Evolutionary conservation across 805 yeast genomes (phyloP), one percentile per base, ranked within the genome.

Genomic region (Jamesozyma gamospora): DNA sequence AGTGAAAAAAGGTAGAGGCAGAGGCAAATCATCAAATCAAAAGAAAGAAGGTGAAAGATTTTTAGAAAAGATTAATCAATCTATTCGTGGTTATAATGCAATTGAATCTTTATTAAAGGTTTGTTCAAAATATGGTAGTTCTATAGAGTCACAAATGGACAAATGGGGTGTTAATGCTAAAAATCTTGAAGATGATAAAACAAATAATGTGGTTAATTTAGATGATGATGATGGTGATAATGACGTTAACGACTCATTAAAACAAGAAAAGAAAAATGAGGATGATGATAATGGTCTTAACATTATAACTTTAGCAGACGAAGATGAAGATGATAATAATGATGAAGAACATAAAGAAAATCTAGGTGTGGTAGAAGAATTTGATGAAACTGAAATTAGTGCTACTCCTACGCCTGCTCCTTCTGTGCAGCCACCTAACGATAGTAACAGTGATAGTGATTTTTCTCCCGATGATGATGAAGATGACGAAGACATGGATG

Each of bases 101-200:
- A 95, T 92, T 33, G 97, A 90, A 51, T 81, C 94, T n/a, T 67
- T 92, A 48, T 85, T 92, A 45, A 77, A 77, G 43, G 74, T 77
- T 48, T 92, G 99, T 65, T 77, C 87, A 9, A 72, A 74, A 14
- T 79, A 82, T 48, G 95, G 96, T 41, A 66, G 70, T 13, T 58
- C 68, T 7, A 86, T 92, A 41, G 70, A 86, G 4, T 58, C 64
- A 11, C 92, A 84, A 45, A 84, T 92, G 63, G 67, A 67, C 36
- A 70, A 73, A 44, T 90, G 98, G 98, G 96, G 96, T 27, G 85
- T 86, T n/a, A 70, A 74, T 35, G 70, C 80, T 8, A 74, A 77
- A 28, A 85, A 83, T 13, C 63, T 53, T 28, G 52, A 63, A 29
- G 86, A 84, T 11, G 16, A 13, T 5, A 12, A 27, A 15, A 33